Percentiles rank a stretch among this genome's conserved stretches.
These are phyloP conservation scores for Amniculicola lignicola DNA, from an alignment of 495 filamentous ascomycete species.

Conservation along the genomic window DNA sequence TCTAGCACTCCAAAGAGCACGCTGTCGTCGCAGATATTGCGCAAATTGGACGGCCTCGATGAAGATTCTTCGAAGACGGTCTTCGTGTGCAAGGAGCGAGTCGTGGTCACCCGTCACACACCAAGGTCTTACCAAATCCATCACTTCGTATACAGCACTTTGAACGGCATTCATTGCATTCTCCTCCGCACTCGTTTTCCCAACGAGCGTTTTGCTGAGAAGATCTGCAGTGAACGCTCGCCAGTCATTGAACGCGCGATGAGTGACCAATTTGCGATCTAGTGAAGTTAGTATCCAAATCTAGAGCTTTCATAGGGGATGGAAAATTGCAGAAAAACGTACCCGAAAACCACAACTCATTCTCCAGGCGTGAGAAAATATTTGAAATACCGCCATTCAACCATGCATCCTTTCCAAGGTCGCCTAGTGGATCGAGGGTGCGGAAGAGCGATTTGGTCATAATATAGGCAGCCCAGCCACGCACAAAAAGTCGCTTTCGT, in stretches of 20 bases:
- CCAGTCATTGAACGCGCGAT: conserved; percentile 32
- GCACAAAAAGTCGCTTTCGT: conserved; percentile 28
- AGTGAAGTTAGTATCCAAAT: background rate
- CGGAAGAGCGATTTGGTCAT: conserved; percentile 24
- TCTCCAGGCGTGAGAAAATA: conserved; percentile 4
- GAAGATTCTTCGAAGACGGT: conserved; percentile 22
- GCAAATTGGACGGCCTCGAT: conserved; percentile 21
- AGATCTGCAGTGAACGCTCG: conserved; percentile 31
- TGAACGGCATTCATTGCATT: background rate
- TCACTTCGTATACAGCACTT: conserved; percentile 1
- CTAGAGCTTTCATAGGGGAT: too few species aligned
- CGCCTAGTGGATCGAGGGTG: background rate
- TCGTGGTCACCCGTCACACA: background rate
- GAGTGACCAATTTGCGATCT: conserved; percentile 20
- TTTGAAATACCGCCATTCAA: background rate
- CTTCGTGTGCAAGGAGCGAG: background rate
- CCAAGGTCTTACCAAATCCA: background rate
- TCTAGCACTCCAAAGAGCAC: conserved; percentile 29
- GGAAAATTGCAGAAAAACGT: background rate
- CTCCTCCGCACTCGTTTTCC: background rate
- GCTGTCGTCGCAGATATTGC: conserved; percentile 31
- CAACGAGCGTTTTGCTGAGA: conserved; percentile 13
- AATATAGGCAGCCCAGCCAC: conserved; percentile 25
- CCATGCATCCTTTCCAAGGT: conserved; percentile 1
- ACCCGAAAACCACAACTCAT: background rate